Percentiles rank a stretch among this genome's conserved stretches.
phyloP scores from a whole-genome alignment of 2,329 filamentous ascomycete species.

The Fusarium xylarioides region DNA sequence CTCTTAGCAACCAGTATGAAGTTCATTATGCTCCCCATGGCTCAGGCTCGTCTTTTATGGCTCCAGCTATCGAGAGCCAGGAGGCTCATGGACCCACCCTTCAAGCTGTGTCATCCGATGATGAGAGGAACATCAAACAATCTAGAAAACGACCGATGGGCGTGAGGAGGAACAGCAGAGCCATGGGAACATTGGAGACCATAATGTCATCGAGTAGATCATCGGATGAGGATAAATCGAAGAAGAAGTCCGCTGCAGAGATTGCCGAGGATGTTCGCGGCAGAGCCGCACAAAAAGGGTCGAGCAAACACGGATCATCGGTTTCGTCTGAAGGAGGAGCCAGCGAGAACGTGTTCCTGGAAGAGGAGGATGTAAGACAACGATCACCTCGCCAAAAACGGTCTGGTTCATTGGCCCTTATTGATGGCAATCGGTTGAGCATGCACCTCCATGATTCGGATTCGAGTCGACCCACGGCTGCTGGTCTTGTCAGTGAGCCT shows the following conservation, averaged over 20 bases:
- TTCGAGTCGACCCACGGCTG: constrained; percentile 49
- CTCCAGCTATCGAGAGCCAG: constrained; percentile 43
- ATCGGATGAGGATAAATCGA: constrained; percentile 69
- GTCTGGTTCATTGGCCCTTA: constrained; percentile 50
- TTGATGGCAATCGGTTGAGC: constrained; percentile 49
- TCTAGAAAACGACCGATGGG: constrained; percentile 54
- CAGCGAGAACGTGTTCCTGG: constrained; percentile 37
- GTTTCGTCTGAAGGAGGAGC: constrained; percentile 45
- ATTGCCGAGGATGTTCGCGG: constrained; percentile 64
- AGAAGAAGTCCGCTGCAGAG: constrained; percentile 66
- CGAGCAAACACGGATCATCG: constrained; percentile 44
- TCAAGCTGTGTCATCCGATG: constrained; percentile 66
- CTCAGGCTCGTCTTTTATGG: constrained; percentile 60
- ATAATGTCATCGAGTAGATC: constrained; percentile 74
- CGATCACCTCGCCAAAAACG: constrained; percentile 39
- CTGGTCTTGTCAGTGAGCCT: constrained; percentile 62
- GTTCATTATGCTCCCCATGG: constrained; percentile 71
- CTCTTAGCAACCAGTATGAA: constrained; percentile 73
- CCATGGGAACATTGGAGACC: constrained; percentile 71
- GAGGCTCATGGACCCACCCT: constrained; percentile 61
- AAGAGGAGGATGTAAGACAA: constrained; percentile 29
- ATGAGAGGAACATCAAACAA: constrained; percentile 56
- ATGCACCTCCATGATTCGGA: constrained; percentile 40
- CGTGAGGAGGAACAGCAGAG: constrained; percentile 59
- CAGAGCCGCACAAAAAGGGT: constrained; percentile 53